These are phyloP conservation scores for Glycyrrhiza uralensis DNA, from an alignment of 306 rosid species.

Conservation along the genomic window DNA sequence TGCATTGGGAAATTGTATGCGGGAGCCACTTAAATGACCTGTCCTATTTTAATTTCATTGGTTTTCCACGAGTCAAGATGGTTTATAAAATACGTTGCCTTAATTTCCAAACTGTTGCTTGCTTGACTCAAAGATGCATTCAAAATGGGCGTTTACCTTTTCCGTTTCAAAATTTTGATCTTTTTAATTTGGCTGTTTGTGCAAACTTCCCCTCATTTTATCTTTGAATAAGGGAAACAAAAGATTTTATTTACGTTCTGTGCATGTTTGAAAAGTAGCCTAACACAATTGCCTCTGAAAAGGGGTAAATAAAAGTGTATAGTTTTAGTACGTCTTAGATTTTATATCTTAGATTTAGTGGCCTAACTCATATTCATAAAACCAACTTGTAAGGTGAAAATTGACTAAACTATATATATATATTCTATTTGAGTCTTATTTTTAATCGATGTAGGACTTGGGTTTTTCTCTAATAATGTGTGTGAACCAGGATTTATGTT, in stretches of 20 bases:
- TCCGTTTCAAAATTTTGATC: neutral
- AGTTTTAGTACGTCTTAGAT: no score
- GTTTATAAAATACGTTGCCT: constrained; percentile 19
- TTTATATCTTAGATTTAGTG: no score
- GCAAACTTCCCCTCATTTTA: constrained; percentile 7
- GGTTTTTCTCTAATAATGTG: no score
- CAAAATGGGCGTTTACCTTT: constrained; percentile 16
- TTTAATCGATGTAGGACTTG: no score
- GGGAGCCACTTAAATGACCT: constrained; percentile 28
- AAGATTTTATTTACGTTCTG: neutral
- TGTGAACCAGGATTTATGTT: neutral
- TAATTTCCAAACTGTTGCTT: constrained; percentile 25
- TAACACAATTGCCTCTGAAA: neutral
- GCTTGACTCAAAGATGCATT: constrained; percentile 20
- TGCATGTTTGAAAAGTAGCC: neutral
- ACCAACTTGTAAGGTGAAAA: no score
- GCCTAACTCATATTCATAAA: no score
- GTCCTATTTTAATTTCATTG: constrained; percentile 14
- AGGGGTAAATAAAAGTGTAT: no score
- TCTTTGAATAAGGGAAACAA: neutral
- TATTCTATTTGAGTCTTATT: no score
- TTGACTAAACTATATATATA: no score
- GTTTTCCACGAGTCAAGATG: neutral
- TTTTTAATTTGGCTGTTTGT: neutral
- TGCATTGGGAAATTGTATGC: constrained; percentile 16